Percentiles rank a stretch among this genome's conserved stretches.
Evolutionary conservation across 768 basidiomycete species (phyloP).

Genomic region (Lactifluus echinatus): DNA sequence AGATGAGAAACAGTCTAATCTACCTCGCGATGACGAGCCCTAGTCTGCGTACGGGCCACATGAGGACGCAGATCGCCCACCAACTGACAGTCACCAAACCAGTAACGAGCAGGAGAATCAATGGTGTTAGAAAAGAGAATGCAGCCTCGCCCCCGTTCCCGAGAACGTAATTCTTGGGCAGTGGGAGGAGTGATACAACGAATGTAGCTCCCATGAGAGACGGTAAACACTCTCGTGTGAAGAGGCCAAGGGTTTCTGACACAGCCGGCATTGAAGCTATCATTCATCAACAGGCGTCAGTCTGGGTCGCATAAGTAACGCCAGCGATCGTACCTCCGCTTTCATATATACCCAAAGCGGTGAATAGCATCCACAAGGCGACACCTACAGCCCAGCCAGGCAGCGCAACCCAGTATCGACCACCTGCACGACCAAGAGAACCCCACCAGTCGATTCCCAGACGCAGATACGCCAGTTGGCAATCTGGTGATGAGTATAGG

Average conservation of each 20-base stretch:
- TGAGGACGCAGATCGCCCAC: conserved; percentile 40
- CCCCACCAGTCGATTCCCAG: conserved; percentile 64
- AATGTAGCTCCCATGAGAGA: conserved; percentile 38
- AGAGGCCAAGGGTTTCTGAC: conserved; percentile 39
- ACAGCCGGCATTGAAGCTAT: conserved; percentile 42
- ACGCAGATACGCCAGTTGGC: conserved; percentile 35
- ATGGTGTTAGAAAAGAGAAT: conserved; percentile 45
- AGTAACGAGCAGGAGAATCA: conserved; percentile 49
- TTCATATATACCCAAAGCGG: conserved; percentile 35
- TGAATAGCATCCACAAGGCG: conserved; percentile 48
- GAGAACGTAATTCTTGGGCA: conserved; percentile 46
- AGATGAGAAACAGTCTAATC: background rate
- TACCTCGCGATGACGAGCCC: conserved; percentile 22
- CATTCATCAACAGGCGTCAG: conserved; percentile 24
- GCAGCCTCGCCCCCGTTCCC: conserved; percentile 47
- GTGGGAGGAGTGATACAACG: conserved; percentile 44
- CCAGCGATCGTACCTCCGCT: conserved; percentile 20
- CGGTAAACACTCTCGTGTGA: conserved; percentile 32
- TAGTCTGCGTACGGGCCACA: conserved; percentile 38
- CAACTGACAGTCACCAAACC: conserved; percentile 59
- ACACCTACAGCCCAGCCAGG: conserved; percentile 69
- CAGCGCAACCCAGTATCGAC: conserved; percentile 66
- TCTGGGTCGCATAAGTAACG: background rate
- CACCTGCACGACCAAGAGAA: conserved; percentile 60
- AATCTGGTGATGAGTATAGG: conserved; percentile 53